Conservation (phyloP, 2,329 filamentous ascomycete genomes). For the Seiridium unicorne region DNA sequence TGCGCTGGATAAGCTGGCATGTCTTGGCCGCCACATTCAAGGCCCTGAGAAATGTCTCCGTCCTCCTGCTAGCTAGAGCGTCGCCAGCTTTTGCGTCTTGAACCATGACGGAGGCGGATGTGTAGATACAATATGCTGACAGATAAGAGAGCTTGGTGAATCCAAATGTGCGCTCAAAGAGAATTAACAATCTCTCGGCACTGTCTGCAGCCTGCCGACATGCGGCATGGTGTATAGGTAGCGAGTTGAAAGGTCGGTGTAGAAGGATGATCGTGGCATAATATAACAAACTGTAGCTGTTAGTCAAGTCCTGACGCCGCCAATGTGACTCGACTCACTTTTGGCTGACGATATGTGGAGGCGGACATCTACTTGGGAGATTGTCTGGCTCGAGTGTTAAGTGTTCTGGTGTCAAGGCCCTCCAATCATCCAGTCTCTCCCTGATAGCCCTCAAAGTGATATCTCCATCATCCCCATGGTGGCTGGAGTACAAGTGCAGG, state of each 20-base stretch:
- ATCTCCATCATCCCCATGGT: background rate
- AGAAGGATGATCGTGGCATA: constrained; percentile 22
- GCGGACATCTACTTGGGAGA: background rate
- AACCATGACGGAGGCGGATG: constrained; percentile 25
- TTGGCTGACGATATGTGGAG: constrained; percentile 2
- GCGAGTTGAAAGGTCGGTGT: constrained; percentile 23
- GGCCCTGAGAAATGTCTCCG: constrained; percentile 26
- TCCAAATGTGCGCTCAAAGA: constrained; percentile 26
- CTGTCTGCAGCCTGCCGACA: constrained; percentile 22
- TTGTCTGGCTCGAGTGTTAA: constrained; percentile 2
- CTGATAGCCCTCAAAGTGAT: background rate
- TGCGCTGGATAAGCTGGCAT: constrained; percentile 26
- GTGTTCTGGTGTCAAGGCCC: background rate
- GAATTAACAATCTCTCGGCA: constrained; percentile 23
- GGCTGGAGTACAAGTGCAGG: background rate
- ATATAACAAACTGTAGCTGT: constrained; percentile 15
- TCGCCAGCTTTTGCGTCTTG: constrained; percentile 24
- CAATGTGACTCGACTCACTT: background rate
- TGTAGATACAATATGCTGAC: constrained; percentile 32
- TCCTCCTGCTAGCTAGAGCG: constrained; percentile 15
- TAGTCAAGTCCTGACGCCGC: background rate
- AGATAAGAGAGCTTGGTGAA: constrained; percentile 27
- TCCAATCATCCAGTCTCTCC: constrained; percentile 1
- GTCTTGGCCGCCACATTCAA: constrained; percentile 18
- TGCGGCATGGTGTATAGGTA: constrained; percentile 18